Conservation (phyloP, 1,284 basidiomycete genomes). For the Trametes sp. region DNA sequence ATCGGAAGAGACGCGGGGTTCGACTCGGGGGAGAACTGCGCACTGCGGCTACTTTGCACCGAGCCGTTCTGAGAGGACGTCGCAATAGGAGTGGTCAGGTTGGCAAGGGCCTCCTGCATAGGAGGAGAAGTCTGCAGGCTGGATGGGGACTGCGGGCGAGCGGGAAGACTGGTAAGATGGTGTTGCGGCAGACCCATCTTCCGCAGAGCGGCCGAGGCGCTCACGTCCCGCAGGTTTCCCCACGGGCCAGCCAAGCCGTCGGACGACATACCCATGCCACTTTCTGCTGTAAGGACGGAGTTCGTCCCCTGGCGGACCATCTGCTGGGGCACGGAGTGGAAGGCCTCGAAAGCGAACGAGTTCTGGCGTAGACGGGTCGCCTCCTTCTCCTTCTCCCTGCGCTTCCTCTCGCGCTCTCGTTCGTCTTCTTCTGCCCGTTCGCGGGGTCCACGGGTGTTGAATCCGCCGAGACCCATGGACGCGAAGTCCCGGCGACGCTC, state of each 20-base stretch:
- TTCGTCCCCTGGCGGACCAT: slow-evolving; percentile 46
- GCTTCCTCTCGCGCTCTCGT: slow-evolving; percentile 57
- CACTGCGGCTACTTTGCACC: slow-evolving; percentile 33
- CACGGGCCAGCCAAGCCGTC: slow-evolving; percentile 36
- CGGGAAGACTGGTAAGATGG: slow-evolving; percentile 34
- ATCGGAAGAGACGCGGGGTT: slow-evolving; percentile 38
- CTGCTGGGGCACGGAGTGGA: slow-evolving; percentile 67
- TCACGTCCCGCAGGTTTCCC: slow-evolving; percentile 40
- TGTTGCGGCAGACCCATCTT: slow-evolving; percentile 41
- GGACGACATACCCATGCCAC: slow-evolving; percentile 29
- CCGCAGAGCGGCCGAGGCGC: slow-evolving; percentile 38
- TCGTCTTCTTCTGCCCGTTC: slow-evolving; percentile 74
- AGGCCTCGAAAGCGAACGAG: slow-evolving; percentile 71
- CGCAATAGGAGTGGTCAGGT: slow-evolving; percentile 28
- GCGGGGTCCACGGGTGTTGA: slow-evolving; percentile 58
- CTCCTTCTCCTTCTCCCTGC: slow-evolving; percentile 58
- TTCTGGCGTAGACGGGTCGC: slow-evolving; percentile 49
- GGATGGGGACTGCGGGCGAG: slow-evolving; percentile 37
- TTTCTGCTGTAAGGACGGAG: slow-evolving; percentile 45
- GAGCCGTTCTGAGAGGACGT: slow-evolving; percentile 35
- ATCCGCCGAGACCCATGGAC: slow-evolving; percentile 49
- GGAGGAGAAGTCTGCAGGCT: slow-evolving; percentile 33
- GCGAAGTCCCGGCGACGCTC: slow-evolving; percentile 45
- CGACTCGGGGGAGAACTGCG: slow-evolving; percentile 44
- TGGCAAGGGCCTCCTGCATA: slow-evolving; percentile 27